These are phyloP conservation scores for Tephrocybe sp. DNA, from an alignment of 768 basidiomycete species.

Conservation along the genomic window DNA sequence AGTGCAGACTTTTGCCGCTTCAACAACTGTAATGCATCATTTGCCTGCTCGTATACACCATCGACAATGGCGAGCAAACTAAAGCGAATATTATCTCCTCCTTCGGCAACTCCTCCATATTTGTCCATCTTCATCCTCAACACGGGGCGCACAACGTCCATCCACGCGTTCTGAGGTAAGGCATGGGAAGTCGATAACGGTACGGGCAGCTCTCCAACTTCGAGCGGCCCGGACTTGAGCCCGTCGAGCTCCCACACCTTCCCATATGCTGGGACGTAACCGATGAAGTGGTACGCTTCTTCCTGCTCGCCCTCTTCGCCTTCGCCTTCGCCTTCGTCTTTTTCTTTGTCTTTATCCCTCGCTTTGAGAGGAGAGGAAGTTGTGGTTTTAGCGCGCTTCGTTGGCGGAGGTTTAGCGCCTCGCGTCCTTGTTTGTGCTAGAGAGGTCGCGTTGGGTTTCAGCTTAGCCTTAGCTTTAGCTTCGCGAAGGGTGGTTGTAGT, in stretches of 20 bases:
- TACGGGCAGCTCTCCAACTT: conserved; percentile 53
- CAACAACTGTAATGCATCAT: conserved; percentile 52
- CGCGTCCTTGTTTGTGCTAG: conserved; percentile 15
- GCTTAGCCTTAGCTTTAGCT: conserved; percentile 40
- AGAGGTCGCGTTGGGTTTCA: conserved; percentile 24
- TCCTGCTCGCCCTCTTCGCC: conserved; percentile 26
- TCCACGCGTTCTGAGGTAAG: conserved; percentile 38
- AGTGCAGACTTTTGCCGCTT: conserved; percentile 44
- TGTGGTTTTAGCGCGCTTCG: conserved; percentile 31
- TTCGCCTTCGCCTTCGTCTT: conserved; percentile 19
- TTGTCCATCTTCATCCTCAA: conserved; percentile 60
- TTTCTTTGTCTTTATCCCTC: conserved; percentile 16
- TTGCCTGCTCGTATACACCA: conserved; percentile 41
- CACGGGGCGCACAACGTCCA: conserved; percentile 59
- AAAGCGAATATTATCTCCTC: conserved; percentile 49
- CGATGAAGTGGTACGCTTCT: conserved; percentile 63
- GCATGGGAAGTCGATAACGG: conserved; percentile 5
- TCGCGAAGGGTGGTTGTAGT: conserved; percentile 43
- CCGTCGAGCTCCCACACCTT: conserved; percentile 75
- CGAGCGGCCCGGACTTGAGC: conserved; percentile 57
- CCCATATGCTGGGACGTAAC: conserved; percentile 58
- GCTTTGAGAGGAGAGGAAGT: conserved; percentile 15
- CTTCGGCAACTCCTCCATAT: conserved; percentile 44
- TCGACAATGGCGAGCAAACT: conserved; percentile 62
- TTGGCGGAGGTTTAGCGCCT: conserved; percentile 30